Conservation (phyloP, 192 early-diverging fungal species). For the Entrophospora sp. region DNA sequence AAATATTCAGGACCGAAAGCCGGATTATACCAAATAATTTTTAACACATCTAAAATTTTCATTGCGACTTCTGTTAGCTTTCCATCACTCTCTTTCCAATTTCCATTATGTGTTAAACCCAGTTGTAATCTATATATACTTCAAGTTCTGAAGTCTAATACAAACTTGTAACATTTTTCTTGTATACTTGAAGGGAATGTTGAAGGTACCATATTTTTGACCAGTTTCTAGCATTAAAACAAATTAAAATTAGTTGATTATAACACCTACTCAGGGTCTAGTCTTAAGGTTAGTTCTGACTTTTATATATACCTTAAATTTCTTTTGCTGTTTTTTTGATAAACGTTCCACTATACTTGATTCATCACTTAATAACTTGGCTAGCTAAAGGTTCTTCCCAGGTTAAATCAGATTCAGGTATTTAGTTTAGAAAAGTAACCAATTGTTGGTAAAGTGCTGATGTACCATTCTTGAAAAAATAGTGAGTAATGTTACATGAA, state of each 20-base stretch:
- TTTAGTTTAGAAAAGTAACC: neutral
- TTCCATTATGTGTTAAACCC: neutral
- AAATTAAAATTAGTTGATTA: neutral
- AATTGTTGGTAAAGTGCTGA: neutral
- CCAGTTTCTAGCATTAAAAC: neutral
- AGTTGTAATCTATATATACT: neutral
- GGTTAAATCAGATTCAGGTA: neutral
- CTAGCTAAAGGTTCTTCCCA: neutral
- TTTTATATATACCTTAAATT: slow-evolving; percentile 1
- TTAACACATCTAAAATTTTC: neutral
- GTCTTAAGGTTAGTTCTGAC: no score
- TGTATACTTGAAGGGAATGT: neutral
- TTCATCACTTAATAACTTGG: neutral
- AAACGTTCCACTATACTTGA: neutral
- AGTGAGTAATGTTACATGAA: neutral
- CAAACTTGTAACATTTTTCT: neutral
- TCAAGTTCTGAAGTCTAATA: neutral
- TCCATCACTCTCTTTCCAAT: neutral
- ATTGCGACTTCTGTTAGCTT: neutral
- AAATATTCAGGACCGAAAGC: slow-evolving; percentile 1
- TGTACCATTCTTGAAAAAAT: neutral
- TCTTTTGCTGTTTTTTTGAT: slow-evolving; percentile 1
- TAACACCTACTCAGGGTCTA: no score
- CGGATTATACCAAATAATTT: neutral
- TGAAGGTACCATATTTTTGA: neutral